Evolutionary conservation across 108 stramenopile genomes (phyloP).

Genomic region (Mediolabrus comicus): DNA sequence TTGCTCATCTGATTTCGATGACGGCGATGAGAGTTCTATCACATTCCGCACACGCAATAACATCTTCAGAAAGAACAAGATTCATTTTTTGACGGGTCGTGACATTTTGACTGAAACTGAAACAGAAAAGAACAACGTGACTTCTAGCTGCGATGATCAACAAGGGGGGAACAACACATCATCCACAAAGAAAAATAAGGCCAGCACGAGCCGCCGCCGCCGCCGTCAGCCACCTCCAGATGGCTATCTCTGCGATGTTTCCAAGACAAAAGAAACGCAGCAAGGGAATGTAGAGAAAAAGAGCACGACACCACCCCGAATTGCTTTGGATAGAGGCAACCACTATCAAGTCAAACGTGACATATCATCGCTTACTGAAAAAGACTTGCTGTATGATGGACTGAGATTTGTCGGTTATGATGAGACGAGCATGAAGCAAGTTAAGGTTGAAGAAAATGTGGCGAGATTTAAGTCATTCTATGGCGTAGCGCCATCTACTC

Average conservation of each 20-base stretch:
- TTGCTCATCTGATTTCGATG: too few species aligned
- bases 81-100: too few species aligned
- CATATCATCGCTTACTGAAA: neutral
- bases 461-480: neutral
- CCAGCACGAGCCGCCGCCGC: neutral
- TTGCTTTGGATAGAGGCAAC: neutral
- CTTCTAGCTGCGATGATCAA: too few species aligned
- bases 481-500: too few species aligned
- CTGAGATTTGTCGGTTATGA: neutral
- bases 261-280: neutral
- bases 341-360: neutral
- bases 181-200: neutral
- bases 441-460: neutral
- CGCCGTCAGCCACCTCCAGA: neutral
- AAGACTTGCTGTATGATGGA: neutral
- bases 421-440: neutral
- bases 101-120: too few species aligned
- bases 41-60: too few species aligned
- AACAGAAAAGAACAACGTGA: too few species aligned
- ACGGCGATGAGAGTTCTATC: too few species aligned
- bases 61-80: too few species aligned
- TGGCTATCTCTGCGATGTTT: neutral
- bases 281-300: neutral
- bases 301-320: neutral
- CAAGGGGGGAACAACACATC: neutral